Base-by-base conservation (phyloP, 257 asterid genomes). In the Eucommia ulmoides region DNA sequence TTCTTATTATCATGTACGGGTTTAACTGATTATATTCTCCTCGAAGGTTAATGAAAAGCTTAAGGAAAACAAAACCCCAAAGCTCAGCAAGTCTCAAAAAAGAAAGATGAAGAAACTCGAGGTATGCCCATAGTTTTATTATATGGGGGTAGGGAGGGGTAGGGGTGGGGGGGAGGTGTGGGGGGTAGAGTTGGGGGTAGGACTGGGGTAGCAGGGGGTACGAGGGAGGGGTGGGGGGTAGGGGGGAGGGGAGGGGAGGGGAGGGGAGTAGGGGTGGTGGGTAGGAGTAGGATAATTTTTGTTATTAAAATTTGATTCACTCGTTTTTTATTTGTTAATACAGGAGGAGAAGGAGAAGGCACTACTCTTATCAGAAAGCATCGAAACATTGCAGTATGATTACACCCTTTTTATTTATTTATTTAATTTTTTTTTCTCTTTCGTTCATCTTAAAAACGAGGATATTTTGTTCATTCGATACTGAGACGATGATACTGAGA, bases 271-370 rank as follows among this genome's bases (percentile, higher is more conserved):
- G n/a, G n/a, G n/a, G n/a, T n/a, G n/a, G n/a, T n/a, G n/a, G n/a
- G n/a, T n/a, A n/a, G n/a, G n/a, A n/a, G n/a, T n/a, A n/a, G n/a
- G n/a, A n/a, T n/a, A n/a, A n/a, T n/a, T n/a, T n/a, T n/a, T n/a
- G n/a, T n/a, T n/a, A n/a, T n/a, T n/a, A n/a, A n/a, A n/a, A n/a
- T 41, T 45, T 15, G 24, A 48, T 18, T 23, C 14, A 0, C 14
- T 45, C 56, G 22, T 23, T 18, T 20, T 35, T 12, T 19, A 29
- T 26, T 45, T 29, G 1, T 25, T 42, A 9, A 10, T 72, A 45
- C 58, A 82, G 96, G 96, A 85, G 82, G 94, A 85, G 74, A 83
- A 89, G 64, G 77, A 76, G 53, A 79, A 78, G 70, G 88, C 82
- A 60, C 5, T 41, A 35, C 92, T 71, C 66, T 64, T 80, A 33